These are phyloP conservation scores for Grammothele lineata DNA, from an alignment of 768 basidiomycete species.

Conservation along the genomic window DNA sequence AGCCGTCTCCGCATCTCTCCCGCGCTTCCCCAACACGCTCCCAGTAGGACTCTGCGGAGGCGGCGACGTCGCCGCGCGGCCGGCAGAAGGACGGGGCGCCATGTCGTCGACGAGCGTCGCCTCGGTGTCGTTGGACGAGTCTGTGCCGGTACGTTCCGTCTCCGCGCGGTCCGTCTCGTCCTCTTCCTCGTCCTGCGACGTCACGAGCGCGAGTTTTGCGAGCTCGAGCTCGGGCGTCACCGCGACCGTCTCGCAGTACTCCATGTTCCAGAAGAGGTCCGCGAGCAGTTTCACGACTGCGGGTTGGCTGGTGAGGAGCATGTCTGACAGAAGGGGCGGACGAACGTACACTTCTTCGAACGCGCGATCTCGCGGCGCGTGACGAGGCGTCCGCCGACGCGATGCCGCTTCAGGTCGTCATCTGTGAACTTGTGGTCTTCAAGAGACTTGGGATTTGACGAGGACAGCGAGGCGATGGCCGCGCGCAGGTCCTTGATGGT, in stretches of 20 bases:
- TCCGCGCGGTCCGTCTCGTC: constrained; percentile 62
- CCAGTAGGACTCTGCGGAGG: constrained; percentile 13
- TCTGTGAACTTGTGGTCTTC: constrained; percentile 73
- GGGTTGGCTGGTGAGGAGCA: constrained; percentile 11
- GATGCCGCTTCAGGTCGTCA: constrained; percentile 76
- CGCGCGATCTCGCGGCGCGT: constrained; percentile 77
- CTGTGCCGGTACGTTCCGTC: constrained; percentile 52
- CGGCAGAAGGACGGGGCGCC: constrained; percentile 29
- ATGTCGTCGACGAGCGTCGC: constrained; percentile 84
- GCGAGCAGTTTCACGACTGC: constrained; percentile 80
- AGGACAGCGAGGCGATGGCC: constrained; percentile 59
- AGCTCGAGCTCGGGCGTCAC: constrained; percentile 84
- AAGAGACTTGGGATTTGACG: constrained; percentile 47
- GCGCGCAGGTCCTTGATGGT: constrained; percentile 89
- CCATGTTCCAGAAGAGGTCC: constrained; percentile 72
- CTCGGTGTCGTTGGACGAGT: constrained; percentile 83
- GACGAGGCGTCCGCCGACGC: constrained; percentile 84
- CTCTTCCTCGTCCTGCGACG: constrained; percentile 86
- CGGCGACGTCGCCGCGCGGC: constrained; percentile 24
- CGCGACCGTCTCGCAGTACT: constrained; percentile 57
- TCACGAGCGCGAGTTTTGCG: constrained; percentile 87
- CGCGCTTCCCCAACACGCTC: constrained; percentile 66
- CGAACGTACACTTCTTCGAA: constrained; percentile 72
- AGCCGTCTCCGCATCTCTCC: constrained; percentile 25
- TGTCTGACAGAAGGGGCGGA: not conserved